Percentiles rank a stretch among this genome's conserved stretches.
Conservation (phyloP, 176 grass and related monocot genomes). For the Dactylis glomerata region DNA sequence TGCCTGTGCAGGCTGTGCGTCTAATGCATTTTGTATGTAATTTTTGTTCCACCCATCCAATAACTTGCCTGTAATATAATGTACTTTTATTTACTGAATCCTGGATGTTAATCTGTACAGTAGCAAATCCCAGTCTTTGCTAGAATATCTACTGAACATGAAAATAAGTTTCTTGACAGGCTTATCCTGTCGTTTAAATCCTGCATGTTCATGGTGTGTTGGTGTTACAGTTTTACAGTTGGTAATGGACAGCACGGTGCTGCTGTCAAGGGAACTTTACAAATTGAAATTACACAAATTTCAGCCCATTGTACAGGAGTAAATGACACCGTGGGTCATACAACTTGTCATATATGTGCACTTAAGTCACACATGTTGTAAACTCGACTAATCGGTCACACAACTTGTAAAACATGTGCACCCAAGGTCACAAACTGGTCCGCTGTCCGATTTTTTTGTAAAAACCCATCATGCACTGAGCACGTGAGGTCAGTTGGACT, state of each 20-base stretch:
- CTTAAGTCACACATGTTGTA: too few species aligned
- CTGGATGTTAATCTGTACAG: constrained; percentile 40
- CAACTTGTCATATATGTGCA: too few species aligned
- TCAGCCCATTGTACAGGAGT: too few species aligned
- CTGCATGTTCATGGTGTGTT: neutral
- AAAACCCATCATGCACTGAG: too few species aligned
- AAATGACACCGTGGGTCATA: too few species aligned
- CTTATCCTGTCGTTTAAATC: neutral
- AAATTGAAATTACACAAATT: neutral
- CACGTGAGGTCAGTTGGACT: too few species aligned
- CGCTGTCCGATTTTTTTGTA: too few species aligned
- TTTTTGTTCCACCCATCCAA: neutral
- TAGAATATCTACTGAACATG: neutral
- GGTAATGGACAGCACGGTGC: neutral
- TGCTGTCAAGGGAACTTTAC: neutral
- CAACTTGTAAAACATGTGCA: too few species aligned
- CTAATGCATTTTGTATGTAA: constrained; percentile 6
- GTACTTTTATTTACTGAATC: constrained; percentile 5
- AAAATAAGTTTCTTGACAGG: neutral
- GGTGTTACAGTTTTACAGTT: neutral
- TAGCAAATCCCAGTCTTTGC: neutral
- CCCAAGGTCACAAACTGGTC: too few species aligned
- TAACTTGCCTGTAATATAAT: constrained; percentile 48
- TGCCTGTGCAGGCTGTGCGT: constrained; percentile 5
- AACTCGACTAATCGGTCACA: too few species aligned